Evolutionary conservation across 768 basidiomycete species (phyloP), one percentile per base, ranked within the genome.

Genomic region (Tricholoma hemisulphureum): DNA sequence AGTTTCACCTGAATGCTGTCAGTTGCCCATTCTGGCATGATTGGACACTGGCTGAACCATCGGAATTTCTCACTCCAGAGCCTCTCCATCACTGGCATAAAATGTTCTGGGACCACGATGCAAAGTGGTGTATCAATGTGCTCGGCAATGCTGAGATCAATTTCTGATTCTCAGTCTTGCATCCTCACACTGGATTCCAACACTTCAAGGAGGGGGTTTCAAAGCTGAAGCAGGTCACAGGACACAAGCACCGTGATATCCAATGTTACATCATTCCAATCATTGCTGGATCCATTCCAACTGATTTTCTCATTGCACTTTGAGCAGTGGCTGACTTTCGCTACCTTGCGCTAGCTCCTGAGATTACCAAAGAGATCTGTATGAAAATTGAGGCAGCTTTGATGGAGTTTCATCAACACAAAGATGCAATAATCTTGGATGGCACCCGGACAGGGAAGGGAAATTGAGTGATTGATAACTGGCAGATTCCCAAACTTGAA

Each of bases 401-500:
- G 0, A 1, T 13, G 0, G 57, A 67, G 13, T 78, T 77, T 45
- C 77, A 78, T 43, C 1, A 57, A 1, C 56, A 73, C 64, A 79
- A 79, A 57, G 34, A 70, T 6, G 61, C 63, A 4, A 73, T 80
- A 35, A 60, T 75, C 11, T 60, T 63, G 1, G 63, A 65, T 2
- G 66, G 69, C 7, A 69, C 70, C 23, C 58, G 67, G 14, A 16
- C 37, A 11, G 72, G 73, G 18, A 64, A 67, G 43, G 58, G 45
- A 11, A 55, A 66, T 3, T 55, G 20, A 16, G 53, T 65, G 1
- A 70, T 65, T 1, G 69, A 71, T 6, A 59, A 78, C 53, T 80
- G 71, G 63, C 51, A 71, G 16, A 80, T 81, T 39, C 77, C 74
- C 1, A 82, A 82, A 59, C 70, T 79, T 6, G 75, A 77, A 52